A percentile compares a stretch with the other conserved stretches of the same genome.
phyloP scores from a whole-genome alignment of 768 basidiomycete species.

The Boletus coccyginus region DNA sequence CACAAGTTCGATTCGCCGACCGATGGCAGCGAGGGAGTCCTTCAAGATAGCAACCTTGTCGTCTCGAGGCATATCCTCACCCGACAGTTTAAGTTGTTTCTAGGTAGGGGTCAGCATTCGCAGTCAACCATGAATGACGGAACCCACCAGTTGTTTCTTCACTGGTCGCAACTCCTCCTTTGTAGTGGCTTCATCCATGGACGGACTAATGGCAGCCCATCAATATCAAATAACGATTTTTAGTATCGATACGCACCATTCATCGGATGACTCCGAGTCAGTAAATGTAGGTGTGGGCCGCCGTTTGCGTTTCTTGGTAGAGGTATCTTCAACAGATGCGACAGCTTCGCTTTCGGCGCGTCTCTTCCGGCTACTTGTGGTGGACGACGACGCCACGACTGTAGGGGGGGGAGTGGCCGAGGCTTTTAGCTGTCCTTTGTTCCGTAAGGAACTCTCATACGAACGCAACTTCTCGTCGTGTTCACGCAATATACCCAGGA shows the following conservation, averaged over 20 bases:
- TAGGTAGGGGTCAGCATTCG: slow-evolving; percentile 30
- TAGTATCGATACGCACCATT: slow-evolving; percentile 61
- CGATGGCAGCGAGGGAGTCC: slow-evolving; percentile 92
- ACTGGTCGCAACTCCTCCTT: slow-evolving; percentile 96
- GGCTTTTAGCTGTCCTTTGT: slow-evolving; percentile 64
- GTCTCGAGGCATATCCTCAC: slow-evolving; percentile 90
- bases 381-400: slow-evolving; percentile 65
- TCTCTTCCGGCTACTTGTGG: slow-evolving; percentile 58
- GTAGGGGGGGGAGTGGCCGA: slow-evolving; percentile 76
- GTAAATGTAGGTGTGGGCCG: slow-evolving; percentile 97
- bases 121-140: background rate
- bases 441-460: slow-evolving; percentile 77
- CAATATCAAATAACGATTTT: background rate
- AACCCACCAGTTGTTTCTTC: slow-evolving; percentile 86
- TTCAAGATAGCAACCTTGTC: slow-evolving; percentile 96
- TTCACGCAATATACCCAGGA: slow-evolving; percentile 79
- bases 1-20: slow-evolving; percentile 85
- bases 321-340: slow-evolving; percentile 72
- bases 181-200: slow-evolving; percentile 90
- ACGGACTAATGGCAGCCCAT: slow-evolving; percentile 53
- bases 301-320: slow-evolving; percentile 75
- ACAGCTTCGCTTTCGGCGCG: slow-evolving; percentile 85
- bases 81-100: slow-evolving; percentile 95
- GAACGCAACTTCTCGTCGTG: slow-evolving; percentile 89
- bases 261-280: slow-evolving; percentile 88